phyloP scores from a whole-genome alignment of 352 stramenopile species.

The Globisporangium solare region DNA sequence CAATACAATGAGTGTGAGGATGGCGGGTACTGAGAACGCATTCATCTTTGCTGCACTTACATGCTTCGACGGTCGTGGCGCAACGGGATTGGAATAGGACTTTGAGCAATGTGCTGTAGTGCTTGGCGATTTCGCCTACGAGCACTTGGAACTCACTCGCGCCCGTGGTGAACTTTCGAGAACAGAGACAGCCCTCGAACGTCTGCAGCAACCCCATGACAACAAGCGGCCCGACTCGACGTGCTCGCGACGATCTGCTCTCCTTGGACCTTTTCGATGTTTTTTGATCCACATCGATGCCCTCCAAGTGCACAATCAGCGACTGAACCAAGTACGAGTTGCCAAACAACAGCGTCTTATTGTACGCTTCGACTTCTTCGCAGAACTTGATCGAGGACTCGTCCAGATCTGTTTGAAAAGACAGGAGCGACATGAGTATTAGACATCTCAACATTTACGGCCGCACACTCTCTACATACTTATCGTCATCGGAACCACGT shows the following conservation, averaged over 20 bases:
- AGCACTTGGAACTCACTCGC: slow-evolving; percentile 60
- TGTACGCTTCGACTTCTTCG: slow-evolving; percentile 64
- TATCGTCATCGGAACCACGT: slow-evolving; percentile 28
- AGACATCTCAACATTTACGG: not conserved
- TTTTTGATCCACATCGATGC: slow-evolving; percentile 40
- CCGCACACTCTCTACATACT: slow-evolving; percentile 28
- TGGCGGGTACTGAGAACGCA: not conserved
- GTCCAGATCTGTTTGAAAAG: slow-evolving; percentile 33
- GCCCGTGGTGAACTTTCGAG: slow-evolving; percentile 80
- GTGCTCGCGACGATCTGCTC: slow-evolving; percentile 8
- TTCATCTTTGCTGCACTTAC: slow-evolving; percentile 27
- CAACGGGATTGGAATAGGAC: slow-evolving; percentile 87
- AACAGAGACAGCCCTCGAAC: slow-evolving; percentile 89
- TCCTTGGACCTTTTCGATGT: slow-evolving; percentile 4
- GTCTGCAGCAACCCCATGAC: slow-evolving; percentile 90
- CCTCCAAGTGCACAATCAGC: slow-evolving; percentile 53
- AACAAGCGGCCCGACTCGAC: slow-evolving; percentile 66
- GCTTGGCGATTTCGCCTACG: slow-evolving; percentile 62
- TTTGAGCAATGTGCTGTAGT: slow-evolving; percentile 81
- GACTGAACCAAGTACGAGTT: slow-evolving; percentile 67
- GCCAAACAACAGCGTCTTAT: slow-evolving; percentile 71
- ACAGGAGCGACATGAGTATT: slow-evolving; percentile 3
- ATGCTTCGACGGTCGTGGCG: slow-evolving; percentile 80
- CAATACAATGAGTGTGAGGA: not conserved
- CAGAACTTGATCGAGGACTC: slow-evolving; percentile 52